These are phyloP conservation scores for Parathielavia appendiculata DNA, from an alignment of 495 filamentous ascomycete genomes.

Conservation along the genomic window DNA sequence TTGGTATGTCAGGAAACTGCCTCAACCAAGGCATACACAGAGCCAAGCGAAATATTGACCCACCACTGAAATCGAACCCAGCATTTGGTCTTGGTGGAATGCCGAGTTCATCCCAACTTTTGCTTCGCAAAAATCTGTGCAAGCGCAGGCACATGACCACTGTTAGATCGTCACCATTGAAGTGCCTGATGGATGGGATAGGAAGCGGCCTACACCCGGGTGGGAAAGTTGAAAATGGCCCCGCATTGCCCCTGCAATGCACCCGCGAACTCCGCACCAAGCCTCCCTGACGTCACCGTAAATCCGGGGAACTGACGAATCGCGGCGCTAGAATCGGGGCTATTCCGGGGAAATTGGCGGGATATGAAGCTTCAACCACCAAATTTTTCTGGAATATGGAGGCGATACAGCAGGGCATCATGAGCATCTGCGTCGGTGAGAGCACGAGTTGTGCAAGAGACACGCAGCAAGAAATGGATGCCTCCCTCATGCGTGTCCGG, in stretches of 20 bases:
- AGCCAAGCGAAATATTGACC: neutral
- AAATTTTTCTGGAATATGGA: neutral
- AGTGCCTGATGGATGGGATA: too few species aligned
- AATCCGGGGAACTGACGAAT: constrained; percentile 11
- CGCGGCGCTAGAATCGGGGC: constrained; percentile 4
- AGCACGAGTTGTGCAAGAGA: neutral
- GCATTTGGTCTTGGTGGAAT: neutral
- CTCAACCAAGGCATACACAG: constrained; percentile 6
- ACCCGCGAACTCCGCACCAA: neutral
- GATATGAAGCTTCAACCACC: constrained; percentile 3
- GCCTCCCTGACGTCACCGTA: constrained; percentile 15
- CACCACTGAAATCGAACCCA: constrained; percentile 4
- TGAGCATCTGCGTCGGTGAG: neutral
- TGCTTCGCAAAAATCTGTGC: neutral
- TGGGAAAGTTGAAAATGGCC: neutral
- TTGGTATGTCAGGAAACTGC: too few species aligned
- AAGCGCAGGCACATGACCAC: neutral
- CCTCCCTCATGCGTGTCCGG: too few species aligned
- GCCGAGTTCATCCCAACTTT: neutral
- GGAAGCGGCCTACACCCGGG: neutral
- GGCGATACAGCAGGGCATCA: neutral
- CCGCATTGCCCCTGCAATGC: constrained; percentile 8
- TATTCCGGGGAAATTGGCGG: constrained; percentile 9
- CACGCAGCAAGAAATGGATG: neutral
- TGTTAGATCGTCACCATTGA: neutral